Evolutionary conservation across 495 filamentous ascomycete species (phyloP).

Genomic region (Tuber borchii): DNA sequence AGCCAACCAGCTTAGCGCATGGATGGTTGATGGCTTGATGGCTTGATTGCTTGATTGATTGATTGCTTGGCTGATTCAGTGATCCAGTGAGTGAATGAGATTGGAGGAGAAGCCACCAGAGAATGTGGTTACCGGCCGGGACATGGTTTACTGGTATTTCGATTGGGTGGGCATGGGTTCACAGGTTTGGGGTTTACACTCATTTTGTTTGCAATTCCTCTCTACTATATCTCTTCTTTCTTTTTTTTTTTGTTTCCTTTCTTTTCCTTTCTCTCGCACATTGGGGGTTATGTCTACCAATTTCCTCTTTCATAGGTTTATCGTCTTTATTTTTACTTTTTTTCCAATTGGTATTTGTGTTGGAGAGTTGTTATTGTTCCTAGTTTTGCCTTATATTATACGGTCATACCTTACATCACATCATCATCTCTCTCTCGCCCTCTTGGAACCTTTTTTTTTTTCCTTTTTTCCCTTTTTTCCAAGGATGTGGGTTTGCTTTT

Average conservation of each 20-base stretch:
- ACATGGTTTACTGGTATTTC: neutral
- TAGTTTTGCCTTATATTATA: neutral
- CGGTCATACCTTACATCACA: constrained; percentile 1
- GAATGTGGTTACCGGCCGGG: neutral
- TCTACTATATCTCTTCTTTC: neutral
- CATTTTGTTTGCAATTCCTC: neutral
- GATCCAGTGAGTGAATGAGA: neutral
- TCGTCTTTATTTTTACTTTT: constrained; percentile 19
- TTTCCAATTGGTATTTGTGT: neutral
- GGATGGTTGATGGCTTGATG: neutral
- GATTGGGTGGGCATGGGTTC: neutral
- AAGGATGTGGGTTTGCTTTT: constrained; percentile 24
- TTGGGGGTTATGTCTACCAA: neutral
- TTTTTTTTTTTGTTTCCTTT: neutral
- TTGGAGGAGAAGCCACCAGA: neutral
- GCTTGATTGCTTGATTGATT: neutral
- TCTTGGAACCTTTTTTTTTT: neutral
- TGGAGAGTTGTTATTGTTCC: neutral
- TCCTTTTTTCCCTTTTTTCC: constrained; percentile 7
- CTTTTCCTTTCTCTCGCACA: neutral
- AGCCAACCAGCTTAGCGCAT: neutral
- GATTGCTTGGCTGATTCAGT: neutral
- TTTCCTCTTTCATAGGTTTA: neutral
- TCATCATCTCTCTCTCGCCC: neutral
- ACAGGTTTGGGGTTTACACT: neutral